Percentiles rank a stretch among this genome's conserved stretches.
Evolutionary conservation across 2,329 filamentous ascomycete species (phyloP).

Genomic region (Fusarium brachygibbosum): DNA sequence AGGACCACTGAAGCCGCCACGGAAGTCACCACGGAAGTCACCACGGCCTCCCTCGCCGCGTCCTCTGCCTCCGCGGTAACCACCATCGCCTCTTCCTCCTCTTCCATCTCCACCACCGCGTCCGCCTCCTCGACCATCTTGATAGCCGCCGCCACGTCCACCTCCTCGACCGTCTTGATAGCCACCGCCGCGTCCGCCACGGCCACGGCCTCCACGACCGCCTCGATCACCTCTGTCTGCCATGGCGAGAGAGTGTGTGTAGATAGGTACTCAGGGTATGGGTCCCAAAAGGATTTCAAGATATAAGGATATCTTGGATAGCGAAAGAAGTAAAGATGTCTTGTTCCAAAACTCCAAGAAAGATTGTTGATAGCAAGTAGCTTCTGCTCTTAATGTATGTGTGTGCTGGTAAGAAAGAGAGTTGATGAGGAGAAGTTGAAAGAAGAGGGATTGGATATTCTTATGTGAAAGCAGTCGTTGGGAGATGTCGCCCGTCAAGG

Average conservation of each 20-base stretch:
- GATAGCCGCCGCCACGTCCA: constrained; percentile 6
- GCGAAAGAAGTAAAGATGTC: neutral
- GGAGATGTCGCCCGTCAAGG: neutral
- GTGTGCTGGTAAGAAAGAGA: neutral
- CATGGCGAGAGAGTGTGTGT: constrained; percentile 38
- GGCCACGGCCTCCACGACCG: constrained; percentile 35
- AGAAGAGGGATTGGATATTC: neutral
- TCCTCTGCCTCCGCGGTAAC: neutral
- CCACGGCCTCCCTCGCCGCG: constrained; percentile 18
- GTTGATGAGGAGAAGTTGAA: neutral
- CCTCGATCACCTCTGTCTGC: constrained; percentile 50
- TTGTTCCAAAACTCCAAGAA: neutral
- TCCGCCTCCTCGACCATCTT: constrained; percentile 25
- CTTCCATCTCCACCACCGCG: constrained; percentile 36
- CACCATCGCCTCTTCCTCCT: constrained; percentile 39
- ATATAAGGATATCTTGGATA: constrained; percentile 1
- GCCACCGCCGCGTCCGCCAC: constrained; percentile 45
- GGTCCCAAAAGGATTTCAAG: neutral
- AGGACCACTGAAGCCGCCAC: constrained; percentile 35
- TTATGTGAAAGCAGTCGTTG: constrained; percentile 12
- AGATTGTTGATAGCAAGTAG: neutral
- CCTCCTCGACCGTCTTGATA: constrained; percentile 32
- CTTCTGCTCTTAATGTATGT: neutral
- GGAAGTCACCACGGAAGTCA: constrained; percentile 22
- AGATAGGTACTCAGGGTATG: neutral